Percentiles rank a stretch among this genome's conserved stretches.
Conservation (phyloP, 352 stramenopile species). For the Pythium dissimile region DNA sequence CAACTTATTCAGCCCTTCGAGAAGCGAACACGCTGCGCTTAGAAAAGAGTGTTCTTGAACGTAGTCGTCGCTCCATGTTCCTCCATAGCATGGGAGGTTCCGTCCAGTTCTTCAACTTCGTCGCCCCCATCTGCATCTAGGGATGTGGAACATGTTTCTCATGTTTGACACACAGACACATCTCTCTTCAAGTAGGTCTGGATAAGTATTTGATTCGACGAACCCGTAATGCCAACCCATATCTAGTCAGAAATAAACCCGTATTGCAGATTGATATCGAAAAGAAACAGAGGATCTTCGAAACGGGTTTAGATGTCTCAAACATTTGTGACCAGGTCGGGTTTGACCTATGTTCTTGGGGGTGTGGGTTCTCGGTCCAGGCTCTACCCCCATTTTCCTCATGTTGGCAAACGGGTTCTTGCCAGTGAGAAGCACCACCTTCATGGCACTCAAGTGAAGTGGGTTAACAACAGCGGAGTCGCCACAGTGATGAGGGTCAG, state of each 20-base stretch:
- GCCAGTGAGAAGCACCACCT: neutral
- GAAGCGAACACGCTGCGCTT: no score
- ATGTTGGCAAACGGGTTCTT: constrained; percentile 16
- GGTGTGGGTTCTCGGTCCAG: constrained; percentile 13
- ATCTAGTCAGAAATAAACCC: no score
- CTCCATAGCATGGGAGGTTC: neutral
- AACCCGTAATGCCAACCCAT: no score
- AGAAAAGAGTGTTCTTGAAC: no score
- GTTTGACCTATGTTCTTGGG: constrained; percentile 13
- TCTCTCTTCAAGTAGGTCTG: constrained; percentile 16
- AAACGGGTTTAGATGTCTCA: neutral
- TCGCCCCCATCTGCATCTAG: neutral
- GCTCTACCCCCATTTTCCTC: constrained; percentile 20
- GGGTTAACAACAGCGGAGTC: constrained; percentile 2
- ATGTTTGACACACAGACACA: constrained; percentile 6
- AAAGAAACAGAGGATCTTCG: no score
- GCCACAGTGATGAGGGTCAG: constrained; percentile 20
- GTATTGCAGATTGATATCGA: neutral
- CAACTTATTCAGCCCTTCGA: no score
- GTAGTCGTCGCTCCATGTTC: neutral
- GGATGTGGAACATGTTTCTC: constrained; percentile 2
- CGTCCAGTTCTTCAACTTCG: constrained; percentile 3
- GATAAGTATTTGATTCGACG: neutral
- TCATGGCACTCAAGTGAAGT: constrained; percentile 21
- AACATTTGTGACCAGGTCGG: constrained; percentile 16